Evolutionary conservation across 1,284 basidiomycete species (phyloP).

Genomic region (Leccinum subrobustum): DNA sequence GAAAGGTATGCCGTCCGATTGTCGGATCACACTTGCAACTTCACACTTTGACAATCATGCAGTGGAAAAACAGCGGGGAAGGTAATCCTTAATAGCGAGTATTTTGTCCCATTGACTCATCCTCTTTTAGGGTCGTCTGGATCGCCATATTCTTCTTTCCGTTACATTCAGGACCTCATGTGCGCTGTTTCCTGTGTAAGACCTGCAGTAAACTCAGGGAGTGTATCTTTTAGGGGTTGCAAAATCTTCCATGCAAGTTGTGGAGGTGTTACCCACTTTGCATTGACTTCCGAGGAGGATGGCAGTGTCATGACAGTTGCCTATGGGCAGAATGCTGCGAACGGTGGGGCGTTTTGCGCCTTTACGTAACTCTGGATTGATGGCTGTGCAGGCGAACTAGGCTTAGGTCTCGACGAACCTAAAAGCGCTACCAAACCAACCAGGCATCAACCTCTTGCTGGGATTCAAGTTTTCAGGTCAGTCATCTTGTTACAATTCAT

Average conservation of each 20-base stretch:
- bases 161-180: conserved; percentile 81
- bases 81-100: conserved; percentile 42
- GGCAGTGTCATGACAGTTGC: conserved; percentile 76
- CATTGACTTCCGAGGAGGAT: conserved; percentile 71
- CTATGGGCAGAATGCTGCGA: conserved; percentile 83
- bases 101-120: conserved; percentile 4
- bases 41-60: conserved; percentile 18
- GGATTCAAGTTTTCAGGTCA: conserved; percentile 78
- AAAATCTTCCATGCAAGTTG: conserved; percentile 66
- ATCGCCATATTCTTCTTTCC: conserved; percentile 80
- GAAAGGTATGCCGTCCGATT: conserved; percentile 51
- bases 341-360: conserved; percentile 44
- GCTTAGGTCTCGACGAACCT: conserved; percentile 74
- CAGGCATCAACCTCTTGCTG: conserved; percentile 66
- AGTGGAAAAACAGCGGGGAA: conserved; percentile 94
- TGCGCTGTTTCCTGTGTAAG: conserved; percentile 31
- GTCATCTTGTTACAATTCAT: conserved; percentile 23
- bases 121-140: conserved; percentile 62
- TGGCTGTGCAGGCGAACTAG: conserved; percentile 63
- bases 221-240: conserved; percentile 49
- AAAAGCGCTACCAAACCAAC: conserved; percentile 89
- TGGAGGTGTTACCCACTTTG: conserved; percentile 91
- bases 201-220: not conserved
- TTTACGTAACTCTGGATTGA: not conserved
- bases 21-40: conserved; percentile 2